Base-by-base conservation (phyloP, 768 basidiomycete genomes). In the Hemileccinum impolitum region DNA sequence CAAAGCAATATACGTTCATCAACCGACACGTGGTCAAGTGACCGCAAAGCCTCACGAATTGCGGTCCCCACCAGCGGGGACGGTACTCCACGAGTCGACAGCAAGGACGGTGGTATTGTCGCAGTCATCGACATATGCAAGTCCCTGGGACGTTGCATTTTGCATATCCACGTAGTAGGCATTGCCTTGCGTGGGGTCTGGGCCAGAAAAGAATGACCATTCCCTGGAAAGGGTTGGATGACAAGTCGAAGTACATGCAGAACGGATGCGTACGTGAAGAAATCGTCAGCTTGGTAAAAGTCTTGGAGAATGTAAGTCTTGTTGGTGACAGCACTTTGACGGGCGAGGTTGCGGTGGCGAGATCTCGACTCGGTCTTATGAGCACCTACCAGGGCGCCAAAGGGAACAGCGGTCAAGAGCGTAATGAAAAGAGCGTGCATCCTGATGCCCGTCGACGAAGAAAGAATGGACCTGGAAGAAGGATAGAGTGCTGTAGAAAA, bases 111-210 rank as follows among this genome's bases (percentile, higher is more conserved):
- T 77, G 23, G 79, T 75, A 23, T 76, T 77, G 56, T 82, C 78
- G 25, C 61, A 65, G 17, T 64, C 62, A 51, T 85, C 76, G 23
- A 88, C 78, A 57, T 75, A 84, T 3, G 85, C 81, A 32, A 91
- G 76, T 1, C 75, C 75, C 32, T 78, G 71, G 10, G 65, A 55
- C 45, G 67, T 68, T 1, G 87, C 86, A 19, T 79, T 66, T 2
- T 65, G 59, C 57, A 70, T 62, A 28, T 58, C 67, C 51, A 79
- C 70, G 62, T 81, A 91, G 48, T 80, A 74, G 42, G 91, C 90
- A 21, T 68, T 68, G 15, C 89, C 89, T 54, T 80, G 67, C 0
- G 89, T 90, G 3, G 89, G 89, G 65, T 91, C 89, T 11, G 65
- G 13, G 3, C 55, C 67, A 12, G 73, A 73, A 68, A 80, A 88